Percentiles rank a stretch among this genome's conserved stretches.
phyloP scores from a whole-genome alignment of 441 rosid genomes.

The Metrosideros polymorpha region DNA sequence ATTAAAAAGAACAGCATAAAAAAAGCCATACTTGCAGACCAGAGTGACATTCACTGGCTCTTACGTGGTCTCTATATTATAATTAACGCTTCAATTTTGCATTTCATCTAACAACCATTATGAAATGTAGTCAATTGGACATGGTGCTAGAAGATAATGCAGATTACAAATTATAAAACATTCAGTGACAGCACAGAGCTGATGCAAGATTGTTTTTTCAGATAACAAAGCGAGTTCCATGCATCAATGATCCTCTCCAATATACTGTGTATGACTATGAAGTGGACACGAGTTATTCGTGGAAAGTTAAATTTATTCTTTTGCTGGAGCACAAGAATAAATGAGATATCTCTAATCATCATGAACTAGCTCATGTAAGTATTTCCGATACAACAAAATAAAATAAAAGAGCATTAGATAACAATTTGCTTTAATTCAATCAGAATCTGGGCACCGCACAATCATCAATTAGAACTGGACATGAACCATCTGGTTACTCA shows the following conservation, averaged over 20 bases:
- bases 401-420: not conserved
- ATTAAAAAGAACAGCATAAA: not conserved
- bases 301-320: not conserved
- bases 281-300: not conserved
- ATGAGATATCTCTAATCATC: not conserved
- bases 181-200: not conserved
- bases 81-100: not conserved
- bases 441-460: not conserved
- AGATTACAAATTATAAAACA: not conserved
- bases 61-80: not conserved
- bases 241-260: not conserved
- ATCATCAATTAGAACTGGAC: not conserved
- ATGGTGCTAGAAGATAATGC: not conserved
- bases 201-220: not conserved
- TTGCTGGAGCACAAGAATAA: not conserved
- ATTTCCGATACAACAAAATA: not conserved
- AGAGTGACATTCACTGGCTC: not conserved
- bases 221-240: not conserved
- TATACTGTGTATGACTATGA: not conserved
- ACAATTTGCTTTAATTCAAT: not conserved
- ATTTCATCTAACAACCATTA: not conserved
- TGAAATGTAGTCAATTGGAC: not conserved
- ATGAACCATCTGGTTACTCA: not conserved
- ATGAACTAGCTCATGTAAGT: not conserved
- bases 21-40: not conserved